Conservation (phyloP, 2,329 filamentous ascomycete genomes). For the Monosporascus ibericus region DNA sequence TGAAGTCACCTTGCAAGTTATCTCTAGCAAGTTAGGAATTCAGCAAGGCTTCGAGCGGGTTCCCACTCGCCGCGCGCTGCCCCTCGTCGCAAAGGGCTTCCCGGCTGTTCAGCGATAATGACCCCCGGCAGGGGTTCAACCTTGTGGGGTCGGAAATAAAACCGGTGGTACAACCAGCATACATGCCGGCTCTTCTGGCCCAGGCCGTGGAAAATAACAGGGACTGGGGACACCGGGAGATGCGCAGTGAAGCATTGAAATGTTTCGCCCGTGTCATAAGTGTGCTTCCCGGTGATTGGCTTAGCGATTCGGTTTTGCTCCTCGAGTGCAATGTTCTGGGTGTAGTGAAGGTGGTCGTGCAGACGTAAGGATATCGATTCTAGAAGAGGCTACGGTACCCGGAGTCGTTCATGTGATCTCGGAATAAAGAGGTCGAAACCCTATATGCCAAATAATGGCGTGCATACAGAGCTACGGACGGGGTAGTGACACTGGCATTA, state of each 20-base stretch:
- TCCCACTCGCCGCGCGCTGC: conserved; percentile 21
- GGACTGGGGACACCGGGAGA: conserved; percentile 10
- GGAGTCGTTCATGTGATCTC: conserved; percentile 3
- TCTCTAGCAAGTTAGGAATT: conserved; percentile 13
- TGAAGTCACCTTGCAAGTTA: conserved; percentile 23
- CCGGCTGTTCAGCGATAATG: conserved; percentile 17
- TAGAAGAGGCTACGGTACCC: conserved; percentile 20
- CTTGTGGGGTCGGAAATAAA: conserved; percentile 25
- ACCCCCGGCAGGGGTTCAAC: conserved; percentile 25
- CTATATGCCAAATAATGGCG: not conserved
- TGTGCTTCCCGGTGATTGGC: conserved; percentile 5
- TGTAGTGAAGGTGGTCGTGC: conserved; percentile 19
- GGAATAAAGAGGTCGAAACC: not conserved
- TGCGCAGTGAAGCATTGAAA: conserved; percentile 15
- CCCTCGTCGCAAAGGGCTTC: conserved; percentile 23
- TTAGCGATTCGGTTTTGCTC: conserved; percentile 13
- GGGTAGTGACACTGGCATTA: too few relatives aligned
- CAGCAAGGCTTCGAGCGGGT: conserved; percentile 28
- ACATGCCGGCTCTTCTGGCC: conserved; percentile 30
- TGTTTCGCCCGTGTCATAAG: conserved; percentile 22
- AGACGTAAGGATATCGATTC: conserved; percentile 16
- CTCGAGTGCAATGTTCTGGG: conserved; percentile 23
- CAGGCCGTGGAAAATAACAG: conserved; percentile 19
- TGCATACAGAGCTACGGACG: too few relatives aligned
- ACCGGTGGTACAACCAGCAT: conserved; percentile 30